Evolutionary conservation across 331 rosid species (phyloP), one percentile per base, ranked within the genome.

Genomic region (Spiraea crenata): DNA sequence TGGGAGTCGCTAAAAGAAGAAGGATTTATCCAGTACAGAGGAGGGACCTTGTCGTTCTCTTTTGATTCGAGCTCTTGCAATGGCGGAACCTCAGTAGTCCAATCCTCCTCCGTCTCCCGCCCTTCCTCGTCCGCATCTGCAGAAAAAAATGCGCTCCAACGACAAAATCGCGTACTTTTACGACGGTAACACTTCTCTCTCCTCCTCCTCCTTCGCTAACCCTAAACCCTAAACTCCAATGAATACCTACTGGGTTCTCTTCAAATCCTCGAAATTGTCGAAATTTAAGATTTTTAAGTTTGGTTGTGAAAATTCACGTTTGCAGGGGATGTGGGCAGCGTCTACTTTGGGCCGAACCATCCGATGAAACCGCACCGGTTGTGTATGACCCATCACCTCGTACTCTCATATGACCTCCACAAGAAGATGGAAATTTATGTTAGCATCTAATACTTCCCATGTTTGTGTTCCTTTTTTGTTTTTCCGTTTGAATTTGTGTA

Each of bases 361-460:
- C 99, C 97, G 3, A 93, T 93, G 99, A 93, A 93, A 80, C 99
- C 99, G n/a, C 99, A 93, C 79, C 87, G 97, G 64, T 89, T 93
- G 45, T 91, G 97, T 82, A 95, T 95, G 99, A 91, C 99, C 40
- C 99, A 91, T 75, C 99, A 91, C 82, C 97, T 95, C 34, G 99
- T 95, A 71, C 99, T 95, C 80, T 89, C 99, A 2, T 95, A 95
- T 5, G 97, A 87, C 15, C 99, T 95, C 77, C 97, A 95, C 76
- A 86, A 89, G 76, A 91, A 95, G 83, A 95, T 95, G 97, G 97
- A 95, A 85, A 81, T 95, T 75, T 95, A 87, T 85, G 97, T 93
- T 66, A 82, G 97, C 90, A n/a, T 80, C 63, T 46, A 51, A 45
- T 66, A 15, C 8, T 45, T 51, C 56, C 17, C 0, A 5, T 39